Conservation (phyloP, 2,329 filamentous ascomycete species). For the Helotiales sp. region DNA sequence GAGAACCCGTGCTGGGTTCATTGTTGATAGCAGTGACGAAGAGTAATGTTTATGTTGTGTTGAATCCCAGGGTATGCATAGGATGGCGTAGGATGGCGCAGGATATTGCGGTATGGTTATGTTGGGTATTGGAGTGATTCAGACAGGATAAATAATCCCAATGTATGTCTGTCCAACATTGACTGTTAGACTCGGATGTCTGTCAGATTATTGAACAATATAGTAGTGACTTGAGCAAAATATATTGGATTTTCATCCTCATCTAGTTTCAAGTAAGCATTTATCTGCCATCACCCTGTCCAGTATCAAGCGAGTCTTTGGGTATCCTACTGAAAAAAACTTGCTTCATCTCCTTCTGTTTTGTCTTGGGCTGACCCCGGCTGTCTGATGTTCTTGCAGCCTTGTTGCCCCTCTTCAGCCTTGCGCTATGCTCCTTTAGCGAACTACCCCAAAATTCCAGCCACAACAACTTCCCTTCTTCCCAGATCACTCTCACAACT, state of each 20-base stretch:
- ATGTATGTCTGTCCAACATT: background rate
- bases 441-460: background rate
- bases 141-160: background rate
- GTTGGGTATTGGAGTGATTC: background rate
- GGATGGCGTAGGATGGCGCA: background rate
- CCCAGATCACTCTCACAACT: background rate
- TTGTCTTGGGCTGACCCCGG: too few species aligned
- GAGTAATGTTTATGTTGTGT: constrained; percentile 26
- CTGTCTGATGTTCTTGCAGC: background rate
- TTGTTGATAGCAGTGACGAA: constrained; percentile 59
- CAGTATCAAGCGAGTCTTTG: too few species aligned
- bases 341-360: too few species aligned
- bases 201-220: too few species aligned
- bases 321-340: too few species aligned
- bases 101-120: background rate
- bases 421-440: background rate
- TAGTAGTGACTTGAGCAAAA: too few species aligned
- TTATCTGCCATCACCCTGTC: too few species aligned
- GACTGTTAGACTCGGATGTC: too few species aligned
- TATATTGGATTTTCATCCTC: too few species aligned
- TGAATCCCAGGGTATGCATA: constrained; percentile 5
- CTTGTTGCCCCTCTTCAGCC: background rate
- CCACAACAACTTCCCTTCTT: background rate
- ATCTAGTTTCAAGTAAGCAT: too few species aligned
- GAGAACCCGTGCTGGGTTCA: constrained; percentile 53